phyloP scores from a whole-genome alignment of 2,329 filamentous ascomycete genomes.

The Chaetoscypha palmicola region DNA sequence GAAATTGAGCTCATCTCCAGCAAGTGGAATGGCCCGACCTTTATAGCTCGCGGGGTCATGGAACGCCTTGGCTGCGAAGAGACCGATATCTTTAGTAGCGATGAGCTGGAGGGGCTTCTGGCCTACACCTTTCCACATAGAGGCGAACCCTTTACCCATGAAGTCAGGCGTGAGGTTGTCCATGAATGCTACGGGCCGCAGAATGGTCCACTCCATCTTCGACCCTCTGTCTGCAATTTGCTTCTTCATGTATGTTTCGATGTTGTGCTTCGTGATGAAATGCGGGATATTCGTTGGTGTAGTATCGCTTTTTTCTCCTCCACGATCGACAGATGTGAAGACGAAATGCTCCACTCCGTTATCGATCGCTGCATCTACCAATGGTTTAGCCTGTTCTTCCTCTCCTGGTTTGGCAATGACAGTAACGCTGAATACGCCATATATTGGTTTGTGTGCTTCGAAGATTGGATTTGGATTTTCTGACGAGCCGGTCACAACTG shows the following conservation, averaged over 20 bases:
- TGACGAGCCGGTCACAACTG: constrained; percentile 48
- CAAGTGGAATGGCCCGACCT: constrained; percentile 32
- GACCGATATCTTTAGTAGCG: constrained; percentile 34
- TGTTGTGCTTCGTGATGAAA: constrained; percentile 46
- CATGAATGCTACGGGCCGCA: constrained; percentile 50
- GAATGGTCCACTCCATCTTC: constrained; percentile 47
- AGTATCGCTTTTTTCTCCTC: constrained; percentile 42
- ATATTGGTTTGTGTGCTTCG: constrained; percentile 36
- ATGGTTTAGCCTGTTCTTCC: constrained; percentile 41
- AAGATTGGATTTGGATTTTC: constrained; percentile 42
- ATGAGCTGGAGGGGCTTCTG: constrained; percentile 33
- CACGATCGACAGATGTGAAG: constrained; percentile 57
- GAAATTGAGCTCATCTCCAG: constrained; percentile 36
- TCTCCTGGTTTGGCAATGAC: constrained; percentile 35
- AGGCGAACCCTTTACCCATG: constrained; percentile 17
- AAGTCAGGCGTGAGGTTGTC: constrained; percentile 35
- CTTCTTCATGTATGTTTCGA: constrained; percentile 48
- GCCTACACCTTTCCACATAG: constrained; percentile 33
- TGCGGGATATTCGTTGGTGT: constrained; percentile 45
- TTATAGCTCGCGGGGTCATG: constrained; percentile 29
- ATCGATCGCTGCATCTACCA: constrained; percentile 50
- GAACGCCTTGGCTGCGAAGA: constrained; percentile 35
- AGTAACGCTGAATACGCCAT: constrained; percentile 48
- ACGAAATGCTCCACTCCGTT: constrained; percentile 53
- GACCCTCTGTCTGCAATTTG: constrained; percentile 29